Evolutionary conservation across 2,329 filamentous ascomycete species (phyloP).

Genomic region (Beauveria sp.): DNA sequence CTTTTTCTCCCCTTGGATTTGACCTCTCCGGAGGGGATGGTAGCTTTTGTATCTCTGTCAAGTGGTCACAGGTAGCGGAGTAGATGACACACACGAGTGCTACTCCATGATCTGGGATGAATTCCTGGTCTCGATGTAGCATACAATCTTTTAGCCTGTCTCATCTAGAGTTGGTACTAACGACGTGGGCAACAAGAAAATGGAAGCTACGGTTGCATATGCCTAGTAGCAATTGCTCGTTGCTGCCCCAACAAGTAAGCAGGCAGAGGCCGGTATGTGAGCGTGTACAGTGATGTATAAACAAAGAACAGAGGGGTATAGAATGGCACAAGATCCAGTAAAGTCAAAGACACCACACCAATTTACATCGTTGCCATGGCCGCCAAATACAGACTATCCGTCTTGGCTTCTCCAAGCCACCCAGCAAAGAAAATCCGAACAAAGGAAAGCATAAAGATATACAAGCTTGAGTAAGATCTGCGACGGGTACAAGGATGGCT

Average conservation of each 20-base stretch:
- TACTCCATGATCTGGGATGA: background rate
- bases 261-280: background rate
- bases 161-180: background rate
- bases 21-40: no score
- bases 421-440: background rate
- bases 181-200: background rate
- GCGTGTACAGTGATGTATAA: background rate
- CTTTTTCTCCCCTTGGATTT: no score
- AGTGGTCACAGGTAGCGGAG: no score
- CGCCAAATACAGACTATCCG: background rate
- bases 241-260: background rate
- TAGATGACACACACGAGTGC: no score
- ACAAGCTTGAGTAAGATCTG: background rate
- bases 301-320: slow-evolving; percentile 7
- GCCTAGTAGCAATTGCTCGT: background rate
- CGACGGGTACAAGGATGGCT: background rate
- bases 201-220: background rate
- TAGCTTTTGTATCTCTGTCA: no score
- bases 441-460: background rate
- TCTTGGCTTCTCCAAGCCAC: background rate
- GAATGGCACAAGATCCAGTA: background rate
- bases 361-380: background rate
- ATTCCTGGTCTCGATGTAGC: background rate
- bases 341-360: background rate
- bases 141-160: background rate